A percentile compares a stretch with the other conserved stretches of the same genome.
These are phyloP conservation scores for Phytophthora foliorum DNA, from an alignment of 352 stramenopile genomes.

Conservation along the genomic window DNA sequence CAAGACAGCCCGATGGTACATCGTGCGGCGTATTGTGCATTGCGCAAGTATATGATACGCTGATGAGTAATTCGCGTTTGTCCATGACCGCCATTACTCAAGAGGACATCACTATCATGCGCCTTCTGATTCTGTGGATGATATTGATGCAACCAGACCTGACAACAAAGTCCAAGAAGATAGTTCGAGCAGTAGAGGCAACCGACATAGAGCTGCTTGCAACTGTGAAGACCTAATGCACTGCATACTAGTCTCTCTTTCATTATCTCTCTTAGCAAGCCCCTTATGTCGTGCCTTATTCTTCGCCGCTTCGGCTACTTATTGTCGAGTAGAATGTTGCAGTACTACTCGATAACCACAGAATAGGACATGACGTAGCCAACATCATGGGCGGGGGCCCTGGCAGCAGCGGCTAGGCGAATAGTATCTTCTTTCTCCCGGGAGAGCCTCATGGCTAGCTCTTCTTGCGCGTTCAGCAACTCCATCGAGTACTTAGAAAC, in stretches of 20 bases:
- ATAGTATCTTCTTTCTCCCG: not conserved
- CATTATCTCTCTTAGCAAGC: too few relatives aligned
- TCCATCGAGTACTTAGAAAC: not conserved
- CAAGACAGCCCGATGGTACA: slow-evolving; percentile 12
- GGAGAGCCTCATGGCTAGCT: not conserved
- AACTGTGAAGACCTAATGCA: too few relatives aligned
- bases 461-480: not conserved
- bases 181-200: not conserved
- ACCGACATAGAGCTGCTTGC: slow-evolving; percentile 16
- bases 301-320: not conserved
- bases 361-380: slow-evolving; percentile 11
- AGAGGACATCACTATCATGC: slow-evolving; percentile 13
- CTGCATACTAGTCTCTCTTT: too few relatives aligned
- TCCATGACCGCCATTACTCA: not conserved
- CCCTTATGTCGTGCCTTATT: not conserved
- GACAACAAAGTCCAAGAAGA: slow-evolving; percentile 10
- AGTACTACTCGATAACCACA: slow-evolving; percentile 14
- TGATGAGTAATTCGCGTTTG: not conserved
- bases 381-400: not conserved
- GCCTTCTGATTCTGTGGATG: slow-evolving; percentile 7
- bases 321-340: slow-evolving; percentile 11
- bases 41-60: not conserved
- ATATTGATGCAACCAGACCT: too few relatives aligned
- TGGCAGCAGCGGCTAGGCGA: not conserved
- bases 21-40: slow-evolving; percentile 15